A percentile compares a stretch with the other conserved stretches of the same genome.
Conservation (phyloP, 2,329 filamentous ascomycete species). For the Dryadomyces quercus-mongolicae region DNA sequence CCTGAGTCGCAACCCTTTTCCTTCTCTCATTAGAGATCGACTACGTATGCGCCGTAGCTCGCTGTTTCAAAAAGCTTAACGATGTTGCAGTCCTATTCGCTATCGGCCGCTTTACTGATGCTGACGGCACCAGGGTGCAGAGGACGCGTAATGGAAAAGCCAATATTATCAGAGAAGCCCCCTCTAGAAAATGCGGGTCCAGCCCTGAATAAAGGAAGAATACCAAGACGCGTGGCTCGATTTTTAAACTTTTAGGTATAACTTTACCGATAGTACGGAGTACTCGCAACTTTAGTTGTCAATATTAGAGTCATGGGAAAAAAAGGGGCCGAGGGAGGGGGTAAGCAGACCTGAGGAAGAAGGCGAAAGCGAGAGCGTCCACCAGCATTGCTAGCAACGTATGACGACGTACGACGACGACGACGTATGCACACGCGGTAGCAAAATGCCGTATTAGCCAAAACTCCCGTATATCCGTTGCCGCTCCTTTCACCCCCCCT, state of each 20-base stretch:
- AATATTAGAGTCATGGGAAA: background rate
- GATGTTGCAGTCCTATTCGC: too few relatives aligned
- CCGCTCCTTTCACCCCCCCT: background rate
- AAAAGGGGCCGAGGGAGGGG: background rate
- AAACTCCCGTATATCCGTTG: background rate
- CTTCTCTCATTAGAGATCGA: too few relatives aligned
- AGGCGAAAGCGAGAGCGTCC: background rate
- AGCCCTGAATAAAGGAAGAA: background rate
- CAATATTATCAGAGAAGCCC: background rate
- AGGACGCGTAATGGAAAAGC: background rate
- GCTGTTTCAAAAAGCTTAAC: too few relatives aligned
- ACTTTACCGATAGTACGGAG: background rate
- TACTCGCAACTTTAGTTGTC: background rate
- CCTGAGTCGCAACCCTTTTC: too few relatives aligned
- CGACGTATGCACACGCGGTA: background rate
- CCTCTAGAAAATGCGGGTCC: background rate
- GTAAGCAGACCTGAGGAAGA: background rate
- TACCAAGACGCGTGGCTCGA: background rate
- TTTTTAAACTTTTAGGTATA: background rate
- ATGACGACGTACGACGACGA: background rate
- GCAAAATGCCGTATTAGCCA: background rate
- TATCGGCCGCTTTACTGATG: too few relatives aligned
- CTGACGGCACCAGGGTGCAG: too few relatives aligned
- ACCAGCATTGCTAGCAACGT: background rate
- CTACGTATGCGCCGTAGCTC: too few relatives aligned